Base-by-base conservation (phyloP, 1,139 yeast species). In the Lodderomyces pseudojiufengensis region DNA sequence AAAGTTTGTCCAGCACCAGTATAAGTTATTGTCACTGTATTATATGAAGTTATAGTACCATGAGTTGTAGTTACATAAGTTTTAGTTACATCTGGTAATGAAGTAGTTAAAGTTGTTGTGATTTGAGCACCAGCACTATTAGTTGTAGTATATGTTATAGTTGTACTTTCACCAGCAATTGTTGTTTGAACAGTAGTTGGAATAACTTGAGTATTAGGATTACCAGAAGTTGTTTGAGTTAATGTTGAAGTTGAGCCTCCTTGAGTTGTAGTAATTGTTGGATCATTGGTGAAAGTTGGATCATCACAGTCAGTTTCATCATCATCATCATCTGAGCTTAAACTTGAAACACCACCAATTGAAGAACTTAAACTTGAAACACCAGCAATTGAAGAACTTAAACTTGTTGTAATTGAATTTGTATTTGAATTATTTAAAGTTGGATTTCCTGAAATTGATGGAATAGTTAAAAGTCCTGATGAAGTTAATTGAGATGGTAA, bases 1-100 rank as follows among this genome's bases (percentile, higher is more conserved):
- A 37, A 38, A 3, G 47, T 42, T 29, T 32, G 30, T 16, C 42
- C 43, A 30, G 40, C 39, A 18, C 39, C 43, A 13, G 42, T 42
- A 24, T 39, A 39, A 7, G 41, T 33, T 16, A 40, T 37, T 8
- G 40, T 39, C 22, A 40, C 39, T n/a, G 39, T 27, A 10, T 37
- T 35, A 14, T 32, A 24, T 12, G 35, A 33, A 23, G 37, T 35
- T 2, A 18, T 16, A 5, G 39, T 41, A n/a, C 31, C 20, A 24
- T 24, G 31, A 11, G 34, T 28, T 11, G 42, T 38, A 11, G 37
- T 29, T 18, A 22, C 35, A 10, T 38, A 32, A 11, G 12, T 13
- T 10, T 32, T 14, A 29, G 20, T 18, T 18, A 7, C 5, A 18
- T 18, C 20, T 18, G 20, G 20, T 18, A 18, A 18, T 18, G 20